Evolutionary conservation across 2,329 filamentous ascomycete genomes (phyloP).

Genomic region (Beauveria sp.): DNA sequence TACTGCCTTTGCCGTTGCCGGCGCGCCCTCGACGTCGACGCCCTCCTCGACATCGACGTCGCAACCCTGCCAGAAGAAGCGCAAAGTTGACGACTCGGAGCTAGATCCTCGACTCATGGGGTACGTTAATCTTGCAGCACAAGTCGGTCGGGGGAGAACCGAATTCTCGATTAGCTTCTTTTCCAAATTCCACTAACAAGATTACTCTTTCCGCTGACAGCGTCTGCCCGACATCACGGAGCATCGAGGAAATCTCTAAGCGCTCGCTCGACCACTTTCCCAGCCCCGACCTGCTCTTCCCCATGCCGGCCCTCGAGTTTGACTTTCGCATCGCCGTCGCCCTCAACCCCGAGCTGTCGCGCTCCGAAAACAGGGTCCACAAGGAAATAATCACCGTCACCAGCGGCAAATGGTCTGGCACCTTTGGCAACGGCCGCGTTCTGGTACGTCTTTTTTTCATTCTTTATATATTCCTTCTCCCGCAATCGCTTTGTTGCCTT

Average conservation of each 20-base stretch:
- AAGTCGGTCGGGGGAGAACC: neutral
- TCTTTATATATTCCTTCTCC: neutral
- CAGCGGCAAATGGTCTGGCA: conserved; percentile 39
- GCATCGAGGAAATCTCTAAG: conserved; percentile 30
- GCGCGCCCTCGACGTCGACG: neutral
- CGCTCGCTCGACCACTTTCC: conserved; percentile 32
- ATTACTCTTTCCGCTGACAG: neutral
- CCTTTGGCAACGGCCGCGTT: conserved; percentile 40
- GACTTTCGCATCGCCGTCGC: conserved; percentile 43
- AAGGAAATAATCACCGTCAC: conserved; percentile 43
- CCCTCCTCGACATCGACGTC: neutral
- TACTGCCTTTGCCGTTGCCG: neutral
- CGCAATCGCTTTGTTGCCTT: neutral
- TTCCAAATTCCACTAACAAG: neutral
- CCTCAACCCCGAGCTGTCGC: conserved; percentile 34
- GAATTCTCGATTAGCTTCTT: neutral
- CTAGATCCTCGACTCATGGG: conserved; percentile 4
- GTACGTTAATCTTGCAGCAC: neutral
- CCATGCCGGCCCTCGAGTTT: conserved; percentile 38
- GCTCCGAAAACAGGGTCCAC: conserved; percentile 34
- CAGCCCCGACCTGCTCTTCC: conserved; percentile 35
- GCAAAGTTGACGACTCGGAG: conserved; percentile 4
- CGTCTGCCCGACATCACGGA: conserved; percentile 16
- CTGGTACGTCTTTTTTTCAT: conserved; percentile 26
- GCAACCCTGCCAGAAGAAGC: conserved; percentile 8